These are phyloP conservation scores for Trichoderma polysporum DNA, from an alignment of 2,329 filamentous ascomycete species.

Conservation along the genomic window DNA sequence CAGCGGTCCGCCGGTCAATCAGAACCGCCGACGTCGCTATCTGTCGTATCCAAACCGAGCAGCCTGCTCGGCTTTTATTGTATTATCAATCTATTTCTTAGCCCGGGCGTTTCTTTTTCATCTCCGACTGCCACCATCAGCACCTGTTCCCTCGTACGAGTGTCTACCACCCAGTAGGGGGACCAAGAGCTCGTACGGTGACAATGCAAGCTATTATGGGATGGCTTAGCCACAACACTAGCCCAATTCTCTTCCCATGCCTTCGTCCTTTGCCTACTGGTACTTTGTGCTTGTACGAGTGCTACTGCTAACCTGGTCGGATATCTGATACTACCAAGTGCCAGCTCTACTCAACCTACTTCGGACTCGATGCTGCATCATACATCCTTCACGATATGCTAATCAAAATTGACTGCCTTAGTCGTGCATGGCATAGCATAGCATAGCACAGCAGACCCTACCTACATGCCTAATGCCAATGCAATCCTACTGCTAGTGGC, in stretches of 20 bases:
- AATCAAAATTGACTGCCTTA: neutral
- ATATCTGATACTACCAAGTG: neutral
- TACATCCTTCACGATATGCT: neutral
- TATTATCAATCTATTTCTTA: neutral
- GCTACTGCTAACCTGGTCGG: neutral
- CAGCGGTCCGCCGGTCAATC: neutral
- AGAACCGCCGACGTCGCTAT: slow-evolving; percentile 15
- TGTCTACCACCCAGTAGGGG: slow-evolving; percentile 10
- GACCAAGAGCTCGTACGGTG: neutral
- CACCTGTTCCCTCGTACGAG: slow-evolving; percentile 12
- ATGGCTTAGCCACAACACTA: slow-evolving; percentile 9
- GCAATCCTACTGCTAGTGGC: slow-evolving; percentile 2
- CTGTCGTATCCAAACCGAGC: neutral
- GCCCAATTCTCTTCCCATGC: neutral
- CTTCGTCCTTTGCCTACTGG: neutral
- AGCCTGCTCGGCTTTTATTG: neutral
- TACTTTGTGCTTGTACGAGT: too few relatives aligned
- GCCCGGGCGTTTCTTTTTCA: neutral
- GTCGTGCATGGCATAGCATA: neutral
- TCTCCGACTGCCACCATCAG: slow-evolving; percentile 1
- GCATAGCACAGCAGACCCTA: neutral
- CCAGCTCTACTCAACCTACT: neutral
- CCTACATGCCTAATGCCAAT: neutral
- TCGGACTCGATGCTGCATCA: neutral
- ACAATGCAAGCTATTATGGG: neutral